Base-by-base conservation (phyloP, 768 basidiomycete species). In the Coprinellus micaceus region DNA sequence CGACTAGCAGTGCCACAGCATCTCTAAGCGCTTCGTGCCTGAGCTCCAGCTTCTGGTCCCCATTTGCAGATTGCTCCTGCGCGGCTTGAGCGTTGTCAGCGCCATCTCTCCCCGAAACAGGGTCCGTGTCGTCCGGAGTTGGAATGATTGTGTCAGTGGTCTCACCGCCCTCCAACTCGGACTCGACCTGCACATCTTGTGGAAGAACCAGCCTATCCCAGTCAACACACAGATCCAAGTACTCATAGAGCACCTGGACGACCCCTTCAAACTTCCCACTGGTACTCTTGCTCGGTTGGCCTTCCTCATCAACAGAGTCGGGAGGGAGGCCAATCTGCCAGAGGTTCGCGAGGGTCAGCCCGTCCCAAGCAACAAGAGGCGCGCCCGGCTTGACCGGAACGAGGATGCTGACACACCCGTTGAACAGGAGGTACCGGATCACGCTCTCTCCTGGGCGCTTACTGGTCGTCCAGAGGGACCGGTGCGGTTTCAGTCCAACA, bases 361-460 rank as follows among this genome's bases (percentile, higher is more conserved):
- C 71, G 64, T 85, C 83, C 85, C 85, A 88, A 9, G 82, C 82
- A 24, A 84, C 61, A 36, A 87, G 74, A n/a, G 84, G 85, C 37
- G 80, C 80, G 26, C 84, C 84, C 9, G 76, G 59, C 66, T 80
- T 82, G 41, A 77, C 83, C 5, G 84, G 84, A 1, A 85, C 68
- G 7, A 85, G 80, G 36, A 86, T 66, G 4, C 81, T 76, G 0
- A 84, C 82, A 63, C 82, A 83, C 5, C 83, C 83, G 65, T 83
- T 83, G 40, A 85, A 73, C 21, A 86, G 70, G 54, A 81, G 69
- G 63, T 86, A 86, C 54, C 82, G 77, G 17, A 86, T 77, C 12
- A 86, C 82, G 60, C 82, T 84, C 69, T 86, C 83, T 26, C 73
- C 72, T 1, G 84, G 84, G 0, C 85, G 74, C 19, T 79, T 78